Base-by-base conservation (phyloP, 2,329 filamentous ascomycete species). In the Calonectria hawksworthii region DNA sequence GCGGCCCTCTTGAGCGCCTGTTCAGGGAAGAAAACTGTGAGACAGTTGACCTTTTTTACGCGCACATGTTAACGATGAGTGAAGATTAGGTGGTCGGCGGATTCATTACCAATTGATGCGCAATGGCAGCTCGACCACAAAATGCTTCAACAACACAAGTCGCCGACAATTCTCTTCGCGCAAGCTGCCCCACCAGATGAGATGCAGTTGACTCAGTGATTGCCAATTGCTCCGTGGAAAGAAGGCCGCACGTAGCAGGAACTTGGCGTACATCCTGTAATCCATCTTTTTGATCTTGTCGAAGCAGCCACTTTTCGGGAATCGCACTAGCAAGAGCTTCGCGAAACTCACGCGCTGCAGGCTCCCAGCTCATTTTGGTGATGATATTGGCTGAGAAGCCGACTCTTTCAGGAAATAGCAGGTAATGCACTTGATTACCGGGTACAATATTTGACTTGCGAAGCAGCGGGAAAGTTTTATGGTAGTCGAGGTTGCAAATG, bases 11-110 rank as follows among this genome's bases (percentile, higher is more conserved):
- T 54, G 2, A 75, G 63, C 0, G 28, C 47, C 9, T 41, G 26
- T 14, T 77, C 73, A 0, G 76, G 73, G 16, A 64, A 64, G 13
- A 64, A 30, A 21, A 44, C 59, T 7, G 59, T 64, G n/a, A 64
- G 28, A 14, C 59, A 64, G 14, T 64, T 64, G 32, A 38, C 32
- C 54, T 61, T 23, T 16, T 38, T 16, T 1, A n/a, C 3, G 5
- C 11, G 3, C 16, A 38, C 23, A 26, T 23, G n/a, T 23, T 36
- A 11, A 16, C 11, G 14, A 4, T 61, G 32, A 23, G 4, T 61
- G 32, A 23, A 47, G 10, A 4, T 14, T 2, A 2, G 16, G 16
- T 23, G 13, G 4, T 38, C 11, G 11, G 8, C 6, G 5, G 5
- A 1, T 14, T 26, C 9, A 14, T 26, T 61, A 61, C 54, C 54